Percentiles rank a stretch among this genome's conserved stretches.
These are phyloP conservation scores for Tetrahymena thermophila DNA, from an alignment of 73 alveolate species.

Conservation along the genomic window DNA sequence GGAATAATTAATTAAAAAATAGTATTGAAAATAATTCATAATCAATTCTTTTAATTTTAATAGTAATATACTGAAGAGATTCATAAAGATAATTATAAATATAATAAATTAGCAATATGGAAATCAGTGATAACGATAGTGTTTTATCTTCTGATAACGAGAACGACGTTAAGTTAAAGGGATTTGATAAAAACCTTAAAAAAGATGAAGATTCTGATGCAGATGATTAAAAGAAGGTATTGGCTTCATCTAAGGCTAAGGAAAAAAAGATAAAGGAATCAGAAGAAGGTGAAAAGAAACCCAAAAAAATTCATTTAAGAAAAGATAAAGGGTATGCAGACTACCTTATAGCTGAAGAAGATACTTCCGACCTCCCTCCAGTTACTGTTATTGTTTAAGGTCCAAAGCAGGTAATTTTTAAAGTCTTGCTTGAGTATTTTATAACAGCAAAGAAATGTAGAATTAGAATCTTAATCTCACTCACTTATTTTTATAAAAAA, in stretches of 20 bases:
- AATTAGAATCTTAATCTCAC: slow-evolving; percentile 11
- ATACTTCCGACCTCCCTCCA: background rate
- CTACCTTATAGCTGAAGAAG: background rate
- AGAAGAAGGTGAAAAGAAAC: background rate
- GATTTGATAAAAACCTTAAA: background rate
- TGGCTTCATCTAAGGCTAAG: background rate
- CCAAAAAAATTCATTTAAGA: background rate
- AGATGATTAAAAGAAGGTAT: background rate
- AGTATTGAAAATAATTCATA: background rate
- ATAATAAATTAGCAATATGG: background rate
- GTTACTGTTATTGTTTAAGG: background rate
- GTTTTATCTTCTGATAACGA: background rate
- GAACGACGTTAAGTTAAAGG: background rate
- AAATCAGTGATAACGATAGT: background rate
- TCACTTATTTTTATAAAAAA: slow-evolving; percentile 22
- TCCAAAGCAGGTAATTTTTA: background rate
- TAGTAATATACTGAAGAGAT: background rate
- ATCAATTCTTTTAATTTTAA: background rate
- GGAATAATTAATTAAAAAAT: background rate
- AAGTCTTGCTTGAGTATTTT: background rate
- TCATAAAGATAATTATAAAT: background rate
- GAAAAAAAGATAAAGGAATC: background rate
- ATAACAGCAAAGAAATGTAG: background rate
- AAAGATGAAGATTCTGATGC: background rate
- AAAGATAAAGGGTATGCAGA: background rate